Conservation (phyloP, 495 filamentous ascomycete genomes). For the Collariella sp. region DNA sequence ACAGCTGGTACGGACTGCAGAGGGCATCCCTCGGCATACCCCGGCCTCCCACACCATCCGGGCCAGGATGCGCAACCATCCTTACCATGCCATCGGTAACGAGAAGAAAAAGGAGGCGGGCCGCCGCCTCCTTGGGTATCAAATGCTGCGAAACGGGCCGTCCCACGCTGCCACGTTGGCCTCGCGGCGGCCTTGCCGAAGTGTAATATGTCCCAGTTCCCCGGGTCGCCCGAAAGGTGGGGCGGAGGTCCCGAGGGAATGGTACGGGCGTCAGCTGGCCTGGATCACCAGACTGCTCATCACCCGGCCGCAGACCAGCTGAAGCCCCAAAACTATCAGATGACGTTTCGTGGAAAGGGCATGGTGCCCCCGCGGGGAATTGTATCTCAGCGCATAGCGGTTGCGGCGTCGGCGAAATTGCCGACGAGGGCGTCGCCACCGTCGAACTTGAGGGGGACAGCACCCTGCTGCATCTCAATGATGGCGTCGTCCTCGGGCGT, state of each 20-base stretch:
- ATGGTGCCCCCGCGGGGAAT: background rate
- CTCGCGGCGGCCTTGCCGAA: conserved; percentile 15
- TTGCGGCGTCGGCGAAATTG: conserved; percentile 43
- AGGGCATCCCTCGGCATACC: conserved; percentile 17
- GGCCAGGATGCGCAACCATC: background rate
- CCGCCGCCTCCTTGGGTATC: conserved; percentile 22
- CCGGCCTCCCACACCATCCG: conserved; percentile 12
- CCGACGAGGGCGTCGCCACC: conserved; percentile 39
- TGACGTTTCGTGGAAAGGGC: background rate
- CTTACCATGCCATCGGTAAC: conserved; percentile 8
- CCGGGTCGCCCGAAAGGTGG: background rate
- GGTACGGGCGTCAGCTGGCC: conserved; percentile 10
- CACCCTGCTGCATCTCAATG: conserved; percentile 34
- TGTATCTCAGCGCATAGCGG: conserved; percentile 30
- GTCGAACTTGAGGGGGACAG: conserved; percentile 35
- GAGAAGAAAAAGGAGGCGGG: conserved; percentile 12
- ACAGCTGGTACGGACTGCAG: conserved; percentile 10
- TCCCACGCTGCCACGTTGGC: conserved; percentile 13
- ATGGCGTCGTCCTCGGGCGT: conserved; percentile 38
- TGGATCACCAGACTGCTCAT: conserved; percentile 6
- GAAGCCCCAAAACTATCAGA: background rate
- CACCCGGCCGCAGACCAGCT: background rate
- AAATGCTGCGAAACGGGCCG: conserved; percentile 14
- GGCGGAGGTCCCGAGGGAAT: background rate
- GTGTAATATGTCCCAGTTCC: background rate